These are phyloP conservation scores for Calonectria honghensis DNA, from an alignment of 2,329 filamentous ascomycete genomes.

Conservation along the genomic window DNA sequence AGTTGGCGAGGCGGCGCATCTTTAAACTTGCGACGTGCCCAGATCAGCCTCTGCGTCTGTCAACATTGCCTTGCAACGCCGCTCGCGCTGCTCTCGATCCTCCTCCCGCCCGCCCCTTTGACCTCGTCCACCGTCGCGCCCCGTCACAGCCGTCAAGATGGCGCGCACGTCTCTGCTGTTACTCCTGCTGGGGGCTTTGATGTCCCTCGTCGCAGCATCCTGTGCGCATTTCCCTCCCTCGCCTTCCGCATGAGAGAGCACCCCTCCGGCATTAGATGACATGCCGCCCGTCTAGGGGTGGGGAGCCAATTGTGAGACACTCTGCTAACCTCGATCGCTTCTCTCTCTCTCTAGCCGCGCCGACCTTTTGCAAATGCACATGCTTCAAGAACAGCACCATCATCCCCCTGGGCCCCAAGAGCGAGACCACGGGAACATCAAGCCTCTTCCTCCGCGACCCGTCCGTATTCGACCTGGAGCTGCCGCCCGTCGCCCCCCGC, in stretches of 20 bases:
- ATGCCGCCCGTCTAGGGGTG: not conserved
- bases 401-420: constrained; percentile 74
- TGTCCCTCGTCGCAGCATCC: constrained; percentile 62
- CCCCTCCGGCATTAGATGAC: not conserved
- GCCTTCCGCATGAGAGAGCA: not conserved
- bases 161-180: constrained; percentile 62
- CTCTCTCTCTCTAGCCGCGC: constrained; percentile 67
- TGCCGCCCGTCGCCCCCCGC: constrained; percentile 43
- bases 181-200: constrained; percentile 61
- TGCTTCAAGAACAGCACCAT: constrained; percentile 83
- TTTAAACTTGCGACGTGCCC: constrained; percentile 31
- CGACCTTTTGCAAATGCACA: constrained; percentile 82
- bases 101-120: not conserved
- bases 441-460: constrained; percentile 50
- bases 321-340: constrained; percentile 47
- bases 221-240: constrained; percentile 60
- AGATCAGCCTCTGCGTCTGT: not conserved
- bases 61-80: not conserved
- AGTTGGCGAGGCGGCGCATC: constrained; percentile 26
- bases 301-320: constrained; percentile 7
- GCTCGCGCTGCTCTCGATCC: constrained; percentile 16
- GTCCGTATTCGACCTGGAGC: constrained; percentile 48
- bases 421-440: constrained; percentile 54
- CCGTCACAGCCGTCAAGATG: constrained; percentile 56
- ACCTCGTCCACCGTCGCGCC: constrained; percentile 2